Percentiles rank a stretch among this genome's conserved stretches.
These are phyloP conservation scores for Triangularia setosa DNA, from an alignment of 2,329 filamentous ascomycete species.

Conservation along the genomic window DNA sequence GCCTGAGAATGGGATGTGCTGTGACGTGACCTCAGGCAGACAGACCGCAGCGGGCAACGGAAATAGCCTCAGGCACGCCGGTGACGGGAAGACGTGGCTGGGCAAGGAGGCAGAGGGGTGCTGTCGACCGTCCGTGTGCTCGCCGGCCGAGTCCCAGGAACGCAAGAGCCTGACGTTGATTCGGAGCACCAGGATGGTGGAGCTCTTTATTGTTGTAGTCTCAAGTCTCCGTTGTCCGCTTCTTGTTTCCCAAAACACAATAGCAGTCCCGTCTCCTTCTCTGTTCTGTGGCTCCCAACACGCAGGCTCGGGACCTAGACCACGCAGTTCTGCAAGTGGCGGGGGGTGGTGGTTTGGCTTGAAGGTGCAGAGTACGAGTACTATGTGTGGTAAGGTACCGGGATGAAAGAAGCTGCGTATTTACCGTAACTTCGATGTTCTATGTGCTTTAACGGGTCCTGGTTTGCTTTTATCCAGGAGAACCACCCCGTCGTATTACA, in stretches of 20 bases:
- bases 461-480: not conserved
- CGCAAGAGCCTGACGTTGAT: slow-evolving; percentile 5
- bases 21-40: slow-evolving; percentile 20
- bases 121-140: not conserved
- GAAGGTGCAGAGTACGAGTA: not conserved
- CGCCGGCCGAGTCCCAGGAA: not conserved
- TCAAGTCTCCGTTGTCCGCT: slow-evolving; percentile 5
- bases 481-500: not conserved
- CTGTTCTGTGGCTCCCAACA: not conserved
- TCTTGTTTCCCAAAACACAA: slow-evolving; percentile 6
- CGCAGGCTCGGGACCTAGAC: not conserved
- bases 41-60: slow-evolving; percentile 13
- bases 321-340: not conserved
- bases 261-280: slow-evolving; percentile 1
- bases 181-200: not conserved
- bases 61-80: slow-evolving; percentile 21
- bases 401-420: not conserved
- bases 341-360: not conserved
- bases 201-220: not conserved
- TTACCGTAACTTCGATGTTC: not conserved
- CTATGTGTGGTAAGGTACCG: not conserved
- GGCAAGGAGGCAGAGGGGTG: not conserved
- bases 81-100: slow-evolving; percentile 1
- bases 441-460: not conserved
- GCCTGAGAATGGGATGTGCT: slow-evolving; percentile 10